Percentiles rank a stretch among this genome's conserved stretches.
Conservation (phyloP, 257 asterid genomes). For the Solanum virginianum region DNA sequence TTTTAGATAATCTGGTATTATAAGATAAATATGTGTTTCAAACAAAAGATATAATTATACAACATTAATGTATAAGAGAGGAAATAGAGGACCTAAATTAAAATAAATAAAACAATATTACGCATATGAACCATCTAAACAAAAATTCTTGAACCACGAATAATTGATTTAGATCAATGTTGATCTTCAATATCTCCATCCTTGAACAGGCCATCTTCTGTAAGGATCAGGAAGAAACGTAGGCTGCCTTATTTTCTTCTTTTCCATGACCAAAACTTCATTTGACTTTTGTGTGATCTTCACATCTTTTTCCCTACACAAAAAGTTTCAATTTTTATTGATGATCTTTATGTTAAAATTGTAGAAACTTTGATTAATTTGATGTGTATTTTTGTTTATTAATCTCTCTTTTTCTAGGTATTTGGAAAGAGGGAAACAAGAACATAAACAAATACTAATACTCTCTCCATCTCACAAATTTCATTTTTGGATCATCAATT, state of each 20-base stretch:
- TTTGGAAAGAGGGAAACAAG: background rate
- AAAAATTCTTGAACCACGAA: background rate
- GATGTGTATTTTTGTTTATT: background rate
- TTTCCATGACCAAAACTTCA: background rate
- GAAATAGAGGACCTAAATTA: background rate
- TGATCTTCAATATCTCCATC: constrained; percentile 7
- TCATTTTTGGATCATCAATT: background rate
- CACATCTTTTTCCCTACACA: background rate
- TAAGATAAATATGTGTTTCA: background rate
- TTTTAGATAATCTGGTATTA: background rate
- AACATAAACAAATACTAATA: background rate
- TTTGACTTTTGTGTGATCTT: background rate
- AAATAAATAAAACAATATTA: background rate
- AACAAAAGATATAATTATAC: background rate
- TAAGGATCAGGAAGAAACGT: constrained; percentile 22
- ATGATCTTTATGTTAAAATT: background rate
- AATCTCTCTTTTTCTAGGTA: background rate
- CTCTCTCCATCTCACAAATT: background rate
- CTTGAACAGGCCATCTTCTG: constrained; percentile 34
- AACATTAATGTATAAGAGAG: background rate
- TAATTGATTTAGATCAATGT: background rate
- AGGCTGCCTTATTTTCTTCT: constrained; percentile 1
- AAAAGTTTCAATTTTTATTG: background rate
- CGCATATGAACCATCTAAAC: background rate
- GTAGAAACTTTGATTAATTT: background rate